Conservation (phyloP, 352 stramenopile species). For the Thraustochytrium sp. region DNA sequence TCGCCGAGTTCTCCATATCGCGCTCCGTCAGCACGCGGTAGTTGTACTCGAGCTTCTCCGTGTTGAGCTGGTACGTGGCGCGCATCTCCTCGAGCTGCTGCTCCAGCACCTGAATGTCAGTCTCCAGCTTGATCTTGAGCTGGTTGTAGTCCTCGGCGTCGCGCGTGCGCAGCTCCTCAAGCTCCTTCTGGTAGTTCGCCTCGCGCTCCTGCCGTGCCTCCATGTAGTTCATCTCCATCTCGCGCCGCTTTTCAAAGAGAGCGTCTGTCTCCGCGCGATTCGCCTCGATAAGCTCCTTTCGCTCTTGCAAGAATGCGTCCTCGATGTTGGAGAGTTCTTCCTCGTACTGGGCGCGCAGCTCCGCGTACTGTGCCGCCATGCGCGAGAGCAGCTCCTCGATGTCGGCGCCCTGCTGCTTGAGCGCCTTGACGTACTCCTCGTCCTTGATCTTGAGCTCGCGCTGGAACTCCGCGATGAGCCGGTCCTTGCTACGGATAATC, state of each 20-base stretch:
- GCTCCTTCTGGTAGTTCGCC: slow-evolving; percentile 61
- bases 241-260: slow-evolving; percentile 79
- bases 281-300: slow-evolving; percentile 72
- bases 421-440: slow-evolving; percentile 84
- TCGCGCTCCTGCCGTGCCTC: slow-evolving; percentile 75
- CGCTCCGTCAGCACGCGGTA: slow-evolving; percentile 86
- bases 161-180: slow-evolving; percentile 77
- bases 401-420: slow-evolving; percentile 80
- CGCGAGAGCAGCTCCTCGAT: slow-evolving; percentile 75
- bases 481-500: slow-evolving; percentile 81
- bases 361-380: slow-evolving; percentile 82
- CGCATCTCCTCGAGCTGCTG: slow-evolving; percentile 91
- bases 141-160: slow-evolving; percentile 89
- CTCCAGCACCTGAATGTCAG: slow-evolving; percentile 89
- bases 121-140: slow-evolving; percentile 92
- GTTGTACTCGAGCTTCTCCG: slow-evolving; percentile 93
- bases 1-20: slow-evolving; percentile 89
- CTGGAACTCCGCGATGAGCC: slow-evolving; percentile 57
- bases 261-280: slow-evolving; percentile 84
- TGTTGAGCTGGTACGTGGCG: slow-evolving; percentile 89
- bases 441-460: slow-evolving; percentile 83
- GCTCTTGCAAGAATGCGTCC: slow-evolving; percentile 79
- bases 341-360: slow-evolving; percentile 87
- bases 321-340: slow-evolving; percentile 84
- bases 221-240: slow-evolving; percentile 89